Evolutionary conservation across 129 eudicot genomes (phyloP).

Genomic region (Deinandra increscens): DNA sequence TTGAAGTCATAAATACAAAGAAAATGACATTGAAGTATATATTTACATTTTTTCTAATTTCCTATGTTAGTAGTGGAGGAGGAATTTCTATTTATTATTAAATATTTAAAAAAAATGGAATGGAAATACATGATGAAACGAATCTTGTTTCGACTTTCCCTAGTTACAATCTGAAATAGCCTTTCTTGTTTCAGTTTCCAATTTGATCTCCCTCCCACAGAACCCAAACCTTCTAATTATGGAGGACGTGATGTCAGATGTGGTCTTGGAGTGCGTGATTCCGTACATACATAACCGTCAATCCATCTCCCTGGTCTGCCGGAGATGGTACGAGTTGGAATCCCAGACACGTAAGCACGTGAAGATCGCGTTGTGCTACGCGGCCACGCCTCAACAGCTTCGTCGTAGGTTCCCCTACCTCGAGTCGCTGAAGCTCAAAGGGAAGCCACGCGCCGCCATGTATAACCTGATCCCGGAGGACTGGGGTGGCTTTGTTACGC

Average conservation of each 20-base stretch:
- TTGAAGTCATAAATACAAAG: no score
- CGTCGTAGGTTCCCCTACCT: slow-evolving; percentile 24
- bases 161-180: no score
- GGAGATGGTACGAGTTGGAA: slow-evolving; percentile 60
- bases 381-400: slow-evolving; percentile 12
- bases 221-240: neutral
- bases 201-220: no score
- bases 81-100: no score
- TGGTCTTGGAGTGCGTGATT: slow-evolving; percentile 55
- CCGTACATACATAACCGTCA: slow-evolving; percentile 59
- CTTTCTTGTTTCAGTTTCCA: no score
- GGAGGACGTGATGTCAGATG: slow-evolving; percentile 36
- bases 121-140: no score
- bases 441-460: slow-evolving; percentile 28
- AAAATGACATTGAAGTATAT: no score
- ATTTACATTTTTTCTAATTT: no score
- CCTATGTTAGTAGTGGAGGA: no score
- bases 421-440: slow-evolving; percentile 22
- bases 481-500: slow-evolving; percentile 30
- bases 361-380: slow-evolving; percentile 47
- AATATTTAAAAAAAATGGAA: no score
- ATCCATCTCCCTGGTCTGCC: slow-evolving; percentile 59
- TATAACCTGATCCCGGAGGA: slow-evolving; percentile 27
- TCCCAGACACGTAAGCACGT: slow-evolving; percentile 61
- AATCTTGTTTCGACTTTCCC: no score